Evolutionary conservation across 2,329 filamentous ascomycete genomes (phyloP), one percentile per base, ranked within the genome.

Genomic region (Aspergillus fumigatiaffinis): DNA sequence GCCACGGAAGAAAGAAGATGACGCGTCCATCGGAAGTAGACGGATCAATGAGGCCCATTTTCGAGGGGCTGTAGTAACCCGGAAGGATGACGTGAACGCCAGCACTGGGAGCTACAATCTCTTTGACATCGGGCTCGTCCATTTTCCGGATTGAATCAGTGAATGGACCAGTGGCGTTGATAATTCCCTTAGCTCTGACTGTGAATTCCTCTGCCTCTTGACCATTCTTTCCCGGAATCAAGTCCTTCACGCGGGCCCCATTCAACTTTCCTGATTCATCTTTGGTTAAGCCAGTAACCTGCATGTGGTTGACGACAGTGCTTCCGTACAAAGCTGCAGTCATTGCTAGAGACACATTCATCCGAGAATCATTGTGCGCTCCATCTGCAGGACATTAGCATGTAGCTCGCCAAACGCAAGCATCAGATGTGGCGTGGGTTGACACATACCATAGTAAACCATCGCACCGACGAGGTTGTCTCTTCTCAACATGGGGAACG

Each of bases 1-100:
- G 91, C 91, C 91, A 95, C 23, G 91, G 91, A 44, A 95, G 81
- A 82, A 96, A 95, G 84, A 95, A 95, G 69, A 95, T 93, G 51
- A 95, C 91, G 71, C 91, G 85, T 21, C 91, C 91, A 69, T 95
- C 91, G 1, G 91, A 95, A 1, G 91, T 94, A 44, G 86, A 86
- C 4, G 91, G 91, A 68, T 96, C 91, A 66, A 95, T 90, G 44
- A 95, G 81, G 60, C 91, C 91, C 90, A 95, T 94, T 69, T 92
- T 88, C 21, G 87, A 83, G 47, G 91, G 91, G 66, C 87, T 90
- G 79, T 89, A 94, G 78, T 94, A 95, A 50, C 91, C 91, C 23
- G 91, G 91, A 2, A 96, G 84, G 62, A 95, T 88, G 60, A 96
- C 84, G 74, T 96, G 91, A 28, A 93, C 90, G 66, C 91, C 91